These are phyloP conservation scores for Lablab purpureus DNA, from an alignment of 306 rosid species.

Conservation along the genomic window DNA sequence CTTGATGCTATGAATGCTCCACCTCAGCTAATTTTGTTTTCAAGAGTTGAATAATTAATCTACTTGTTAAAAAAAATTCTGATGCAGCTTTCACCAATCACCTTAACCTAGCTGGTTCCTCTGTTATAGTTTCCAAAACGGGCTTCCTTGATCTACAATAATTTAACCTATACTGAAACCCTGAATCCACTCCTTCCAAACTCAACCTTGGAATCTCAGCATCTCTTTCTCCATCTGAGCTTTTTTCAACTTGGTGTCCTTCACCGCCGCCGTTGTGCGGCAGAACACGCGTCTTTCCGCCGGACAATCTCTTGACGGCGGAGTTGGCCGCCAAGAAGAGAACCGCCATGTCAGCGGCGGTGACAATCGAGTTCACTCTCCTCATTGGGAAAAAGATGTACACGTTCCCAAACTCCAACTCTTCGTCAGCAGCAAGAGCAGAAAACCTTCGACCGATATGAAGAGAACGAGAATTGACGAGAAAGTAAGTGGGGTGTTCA, in stretches of 20 bases:
- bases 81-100: not conserved
- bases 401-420: constrained; percentile 71
- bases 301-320: constrained; percentile 68
- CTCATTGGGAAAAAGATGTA: constrained; percentile 86
- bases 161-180: constrained; percentile 63
- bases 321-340: constrained; percentile 84
- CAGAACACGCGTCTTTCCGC: constrained; percentile 49
- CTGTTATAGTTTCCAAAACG: constrained; percentile 80
- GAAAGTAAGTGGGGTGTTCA: constrained; percentile 67
- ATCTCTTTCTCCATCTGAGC: not conserved
- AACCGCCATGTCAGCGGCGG: constrained; percentile 77
- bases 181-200: constrained; percentile 68
- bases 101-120: constrained; percentile 59
- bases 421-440: constrained; percentile 84
- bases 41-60: constrained; percentile 8
- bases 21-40: not conserved
- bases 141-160: constrained; percentile 85
- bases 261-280: constrained; percentile 46
- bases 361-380: constrained; percentile 65
- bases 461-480: constrained; percentile 65
- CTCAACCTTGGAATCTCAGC: constrained; percentile 56
- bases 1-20: not conserved
- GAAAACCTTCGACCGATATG: constrained; percentile 77
- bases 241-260: not conserved
- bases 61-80: not conserved